Evolutionary conservation across 768 basidiomycete species (phyloP).

Genomic region (Lactarius hatsudake): DNA sequence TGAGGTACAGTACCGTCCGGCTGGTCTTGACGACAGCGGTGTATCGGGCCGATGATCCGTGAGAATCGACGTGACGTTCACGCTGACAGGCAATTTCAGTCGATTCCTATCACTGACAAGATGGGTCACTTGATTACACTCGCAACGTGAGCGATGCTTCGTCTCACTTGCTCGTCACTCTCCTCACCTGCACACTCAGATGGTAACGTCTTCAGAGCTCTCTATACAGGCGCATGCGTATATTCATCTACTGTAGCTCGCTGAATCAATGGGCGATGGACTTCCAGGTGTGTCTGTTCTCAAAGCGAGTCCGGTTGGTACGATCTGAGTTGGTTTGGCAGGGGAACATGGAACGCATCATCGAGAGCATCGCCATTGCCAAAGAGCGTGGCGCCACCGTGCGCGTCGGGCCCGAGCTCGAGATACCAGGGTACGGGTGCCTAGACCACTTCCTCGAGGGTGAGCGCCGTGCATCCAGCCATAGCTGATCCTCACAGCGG

Average conservation of each 20-base stretch:
- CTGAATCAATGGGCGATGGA: slow-evolving; percentile 98
- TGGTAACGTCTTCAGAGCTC: slow-evolving; percentile 27
- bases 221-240: background rate
- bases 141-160: slow-evolving; percentile 58
- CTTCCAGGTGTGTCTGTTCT: slow-evolving; percentile 61
- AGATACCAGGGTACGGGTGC: slow-evolving; percentile 98
- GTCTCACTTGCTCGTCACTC: slow-evolving; percentile 29
- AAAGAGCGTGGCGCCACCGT: slow-evolving; percentile 86
- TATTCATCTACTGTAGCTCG: slow-evolving; percentile 51
- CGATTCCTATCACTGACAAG: background rate
- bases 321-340: slow-evolving; percentile 32
- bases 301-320: background rate
- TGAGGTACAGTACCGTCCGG: background rate
- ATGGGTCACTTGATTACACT: slow-evolving; percentile 82
- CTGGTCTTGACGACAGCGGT: background rate
- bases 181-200: slow-evolving; percentile 5
- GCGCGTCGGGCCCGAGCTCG: slow-evolving; percentile 94
- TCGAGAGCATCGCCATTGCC: slow-evolving; percentile 83
- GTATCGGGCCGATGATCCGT: background rate
- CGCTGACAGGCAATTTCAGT: background rate
- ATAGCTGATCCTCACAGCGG: background rate
- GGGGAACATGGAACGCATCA: slow-evolving; percentile 92
- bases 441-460: slow-evolving; percentile 98
- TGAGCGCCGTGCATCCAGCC: slow-evolving; percentile 30
- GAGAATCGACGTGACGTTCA: background rate